These are phyloP conservation scores for Penicillium manginii DNA, from an alignment of 495 filamentous ascomycete species.

Conservation along the genomic window DNA sequence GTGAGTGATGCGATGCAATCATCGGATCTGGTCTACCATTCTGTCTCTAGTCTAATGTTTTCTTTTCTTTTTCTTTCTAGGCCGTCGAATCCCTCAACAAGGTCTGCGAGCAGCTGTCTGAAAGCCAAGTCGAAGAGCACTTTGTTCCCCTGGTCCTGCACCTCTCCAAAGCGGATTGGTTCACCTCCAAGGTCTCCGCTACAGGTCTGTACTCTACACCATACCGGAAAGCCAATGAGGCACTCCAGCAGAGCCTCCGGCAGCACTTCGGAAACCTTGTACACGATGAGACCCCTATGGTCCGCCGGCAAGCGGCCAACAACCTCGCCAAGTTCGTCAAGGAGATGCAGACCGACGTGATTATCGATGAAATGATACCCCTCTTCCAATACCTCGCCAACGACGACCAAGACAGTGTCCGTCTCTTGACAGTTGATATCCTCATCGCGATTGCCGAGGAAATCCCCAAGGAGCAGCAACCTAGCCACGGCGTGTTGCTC, in stretches of 20 bases:
- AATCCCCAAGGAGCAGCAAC: conserved; percentile 96
- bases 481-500: conserved; percentile 90
- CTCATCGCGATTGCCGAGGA: conserved; percentile 96
- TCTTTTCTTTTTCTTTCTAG: conserved; percentile 48
- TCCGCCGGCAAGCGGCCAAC: conserved; percentile 92
- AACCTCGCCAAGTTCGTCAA: conserved; percentile 97
- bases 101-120: conserved; percentile 88
- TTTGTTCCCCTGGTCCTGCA: conserved; percentile 94
- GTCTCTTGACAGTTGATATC: conserved; percentile 93
- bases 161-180: conserved; percentile 99
- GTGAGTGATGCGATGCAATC: conserved; percentile 49
- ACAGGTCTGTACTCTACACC: conserved; percentile 92
- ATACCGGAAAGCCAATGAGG: conserved; percentile 82
- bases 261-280: conserved; percentile 90
- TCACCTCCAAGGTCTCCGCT: conserved; percentile 97
- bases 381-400: conserved; percentile 94
- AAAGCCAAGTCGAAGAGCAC: conserved; percentile 91
- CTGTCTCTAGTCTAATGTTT: neutral
- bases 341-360: conserved; percentile 85
- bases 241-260: conserved; percentile 85
- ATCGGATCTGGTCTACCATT: neutral
- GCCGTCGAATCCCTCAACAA: conserved; percentile 99
- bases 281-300: conserved; percentile 99
- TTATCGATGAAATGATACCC: conserved; percentile 98
- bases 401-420: conserved; percentile 97